Evolutionary conservation across 306 rosid genomes (phyloP), one percentile per base, ranked within the genome.

Genomic region (Acacia acuminata): DNA sequence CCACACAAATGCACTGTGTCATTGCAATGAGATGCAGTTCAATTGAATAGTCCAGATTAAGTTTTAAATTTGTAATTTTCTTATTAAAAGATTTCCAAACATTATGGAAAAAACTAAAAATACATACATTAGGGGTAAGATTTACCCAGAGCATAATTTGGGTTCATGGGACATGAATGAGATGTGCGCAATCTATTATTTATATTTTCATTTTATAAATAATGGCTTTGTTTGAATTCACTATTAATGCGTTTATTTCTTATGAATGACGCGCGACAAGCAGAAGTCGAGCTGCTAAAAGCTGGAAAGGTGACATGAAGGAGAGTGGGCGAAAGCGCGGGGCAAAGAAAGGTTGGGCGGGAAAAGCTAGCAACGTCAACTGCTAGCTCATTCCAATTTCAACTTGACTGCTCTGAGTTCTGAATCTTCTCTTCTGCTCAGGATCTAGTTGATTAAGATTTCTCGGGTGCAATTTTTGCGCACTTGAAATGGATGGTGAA

Each of bases 401-500:
- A 74, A 40, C 55, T 69, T 77, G 2, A 56, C 64, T 11, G 42
- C n/a, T 60, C 43, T 75, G 80, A 11, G 72, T 15, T 86, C 55
- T 79, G 66, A 53, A 71, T 44, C 64, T 27, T 36, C 19, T 11
- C 40, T 8, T 10, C 81, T 73, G 0, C 4, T 84, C 10, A 16
- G 70, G 36, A 60, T 8, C 20, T 13, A 0, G 70, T 47, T 36
- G 25, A 61, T 76, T 40, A 19, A 38, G 6, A 44, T 75, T 38
- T 38, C 40, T 22, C 2, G 72, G 65, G 25, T 50, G 30, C 67
- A 10, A 3, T 47, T 63, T 20, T 34, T 73, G 65, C 77, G 56
- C 70, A 30, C 83, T 80, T 25, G 58, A 72, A 63, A 94, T 92
- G 99, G 99, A 90, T 12, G 63, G 82, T 79, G 94, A 86, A 78